Evolutionary conservation across 768 basidiomycete species (phyloP).

Genomic region (Nidularia pulvinata): DNA sequence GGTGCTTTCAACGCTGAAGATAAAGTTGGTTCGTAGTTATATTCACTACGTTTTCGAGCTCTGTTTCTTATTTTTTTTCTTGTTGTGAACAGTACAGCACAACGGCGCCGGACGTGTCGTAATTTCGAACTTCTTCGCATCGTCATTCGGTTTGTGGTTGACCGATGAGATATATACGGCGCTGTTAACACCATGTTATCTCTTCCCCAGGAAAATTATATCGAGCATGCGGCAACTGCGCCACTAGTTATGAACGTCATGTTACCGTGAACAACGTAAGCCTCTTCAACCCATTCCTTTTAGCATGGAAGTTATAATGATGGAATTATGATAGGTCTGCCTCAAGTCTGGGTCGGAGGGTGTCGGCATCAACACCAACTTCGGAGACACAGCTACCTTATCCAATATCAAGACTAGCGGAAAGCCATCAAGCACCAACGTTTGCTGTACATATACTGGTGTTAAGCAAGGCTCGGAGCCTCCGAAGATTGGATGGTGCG

Average conservation of each 20-base stretch:
- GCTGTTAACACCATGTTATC: background rate
- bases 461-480: constrained; percentile 19
- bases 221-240: constrained; percentile 23
- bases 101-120: constrained; percentile 20
- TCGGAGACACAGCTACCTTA: constrained; percentile 21
- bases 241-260: constrained; percentile 14
- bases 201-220: constrained; percentile 17
- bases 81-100: constrained; percentile 23
- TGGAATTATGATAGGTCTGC: constrained; percentile 10
- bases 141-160: constrained; percentile 15
- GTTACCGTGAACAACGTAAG: constrained; percentile 21
- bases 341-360: constrained; percentile 15
- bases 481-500: constrained; percentile 23
- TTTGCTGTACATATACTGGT: constrained; percentile 22
- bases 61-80: background rate
- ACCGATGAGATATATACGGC: background rate
- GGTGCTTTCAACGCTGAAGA: constrained; percentile 21
- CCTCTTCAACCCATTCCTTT: background rate
- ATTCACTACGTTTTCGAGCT: background rate
- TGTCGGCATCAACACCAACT: constrained; percentile 24
- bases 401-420: constrained; percentile 18
- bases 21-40: constrained; percentile 15
- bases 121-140: constrained; percentile 22
- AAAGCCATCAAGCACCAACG: constrained; percentile 17
- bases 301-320: background rate